Conservation (phyloP, 345 rosid genomes). For the Tarenaya hassleriana region DNA sequence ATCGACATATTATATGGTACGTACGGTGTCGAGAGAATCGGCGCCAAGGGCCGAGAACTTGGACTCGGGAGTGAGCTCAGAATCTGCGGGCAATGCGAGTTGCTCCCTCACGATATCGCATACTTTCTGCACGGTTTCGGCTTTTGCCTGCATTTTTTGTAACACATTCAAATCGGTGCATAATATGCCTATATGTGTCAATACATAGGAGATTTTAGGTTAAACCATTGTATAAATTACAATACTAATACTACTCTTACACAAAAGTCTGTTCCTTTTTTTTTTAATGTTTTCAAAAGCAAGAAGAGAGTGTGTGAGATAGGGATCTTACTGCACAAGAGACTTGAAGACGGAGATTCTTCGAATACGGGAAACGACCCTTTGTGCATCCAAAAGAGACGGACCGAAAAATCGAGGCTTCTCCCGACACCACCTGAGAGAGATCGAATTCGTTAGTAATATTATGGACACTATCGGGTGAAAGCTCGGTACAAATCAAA, state of each 20-base stretch:
- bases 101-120: conserved; percentile 76
- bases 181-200: too few relatives aligned
- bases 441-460: not conserved
- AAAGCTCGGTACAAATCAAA: too few relatives aligned
- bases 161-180: too few relatives aligned
- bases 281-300: too few relatives aligned
- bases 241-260: too few relatives aligned
- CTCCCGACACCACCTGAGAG: conserved; percentile 20
- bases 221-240: too few relatives aligned
- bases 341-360: conserved; percentile 28
- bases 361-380: conserved; percentile 12
- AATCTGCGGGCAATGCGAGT: conserved; percentile 55
- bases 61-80: conserved; percentile 53
- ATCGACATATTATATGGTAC: too few relatives aligned
- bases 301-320: too few relatives aligned
- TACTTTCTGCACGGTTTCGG: conserved; percentile 76
- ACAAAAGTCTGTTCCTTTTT: too few relatives aligned
- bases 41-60: conserved; percentile 73
- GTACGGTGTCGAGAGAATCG: conserved; percentile 87
- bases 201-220: too few relatives aligned
- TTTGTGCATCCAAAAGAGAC: conserved; percentile 13
- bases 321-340: conserved; percentile 22
- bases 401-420: conserved; percentile 16
- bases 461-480: too few relatives aligned
- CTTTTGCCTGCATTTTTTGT: conserved; percentile 51